Percentiles rank a stretch among this genome's conserved stretches.
phyloP scores from a whole-genome alignment of 306 rosid species.

The Cicer yamashitae region DNA sequence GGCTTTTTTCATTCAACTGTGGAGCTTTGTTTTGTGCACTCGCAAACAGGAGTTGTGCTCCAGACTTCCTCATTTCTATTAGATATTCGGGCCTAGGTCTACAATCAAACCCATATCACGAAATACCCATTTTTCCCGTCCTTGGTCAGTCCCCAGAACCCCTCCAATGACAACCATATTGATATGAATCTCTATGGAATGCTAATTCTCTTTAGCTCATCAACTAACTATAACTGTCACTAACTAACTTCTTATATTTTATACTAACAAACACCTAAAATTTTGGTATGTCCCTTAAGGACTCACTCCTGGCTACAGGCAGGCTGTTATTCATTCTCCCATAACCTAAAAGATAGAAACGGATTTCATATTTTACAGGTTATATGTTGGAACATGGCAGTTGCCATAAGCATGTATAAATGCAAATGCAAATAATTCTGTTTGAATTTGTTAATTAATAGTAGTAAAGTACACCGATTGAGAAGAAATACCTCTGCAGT shows the following conservation, averaged over 20 bases:
- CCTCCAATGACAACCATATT: background rate
- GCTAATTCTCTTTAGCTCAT: background rate
- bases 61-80: background rate
- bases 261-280: background rate
- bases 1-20: background rate
- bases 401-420: slow-evolving; percentile 24
- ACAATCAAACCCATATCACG: background rate
- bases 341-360: slow-evolving; percentile 18
- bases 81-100: background rate
- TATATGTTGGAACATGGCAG: background rate
- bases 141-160: background rate
- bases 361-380: slow-evolving; percentile 28
- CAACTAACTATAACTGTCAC: background rate
- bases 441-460: slow-evolving; percentile 19
- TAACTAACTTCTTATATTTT: slow-evolving; percentile 6
- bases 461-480: slow-evolving; percentile 5
- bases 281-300: background rate
- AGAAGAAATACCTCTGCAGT: slow-evolving; percentile 78
- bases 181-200: background rate
- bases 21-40: background rate
- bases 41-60: slow-evolving; percentile 3
- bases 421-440: slow-evolving; percentile 14
- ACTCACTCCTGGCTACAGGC: slow-evolving; percentile 5
- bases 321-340: slow-evolving; percentile 1
- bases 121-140: slow-evolving; percentile 5